Conservation (phyloP, 2,329 filamentous ascomycete genomes). For the Clathrospora elynae region DNA sequence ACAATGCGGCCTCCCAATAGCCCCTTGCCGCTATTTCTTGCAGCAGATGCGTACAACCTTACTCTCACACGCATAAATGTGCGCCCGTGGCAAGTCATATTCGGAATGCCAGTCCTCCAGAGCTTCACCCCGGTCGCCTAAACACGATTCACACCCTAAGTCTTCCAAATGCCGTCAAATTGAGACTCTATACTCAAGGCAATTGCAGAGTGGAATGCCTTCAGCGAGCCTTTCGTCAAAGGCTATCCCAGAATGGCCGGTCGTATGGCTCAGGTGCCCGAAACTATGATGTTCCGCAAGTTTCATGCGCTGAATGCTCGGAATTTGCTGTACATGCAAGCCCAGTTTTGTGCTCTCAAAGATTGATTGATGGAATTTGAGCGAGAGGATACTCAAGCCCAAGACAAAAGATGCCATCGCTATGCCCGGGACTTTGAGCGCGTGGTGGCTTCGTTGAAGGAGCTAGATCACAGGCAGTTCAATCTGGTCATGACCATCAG, state of each 20-base stretch:
- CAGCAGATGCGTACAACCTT: too few relatives aligned
- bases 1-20: too few relatives aligned
- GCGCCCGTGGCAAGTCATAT: too few relatives aligned
- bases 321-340: conserved; percentile 15
- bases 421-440: too few relatives aligned
- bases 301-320: conserved; percentile 16
- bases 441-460: not conserved
- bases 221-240: not conserved
- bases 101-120: too few relatives aligned
- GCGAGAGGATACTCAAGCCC: not conserved
- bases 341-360: conserved; percentile 7
- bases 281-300: conserved; percentile 11
- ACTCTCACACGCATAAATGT: too few relatives aligned
- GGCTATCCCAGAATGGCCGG: conserved; percentile 15
- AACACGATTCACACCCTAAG: too few relatives aligned
- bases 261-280: conserved; percentile 5
- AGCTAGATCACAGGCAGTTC: not conserved
- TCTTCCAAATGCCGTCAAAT: too few relatives aligned
- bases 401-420: not conserved
- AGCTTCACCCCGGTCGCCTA: too few relatives aligned
- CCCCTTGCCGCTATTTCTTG: too few relatives aligned
- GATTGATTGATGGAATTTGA: not conserved
- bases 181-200: too few relatives aligned
- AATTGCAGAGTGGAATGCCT: too few relatives aligned
- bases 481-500: not conserved